These are phyloP conservation scores for Urostyla sp. DNA, from an alignment of 73 alveolate genomes.

Conservation along the genomic window DNA sequence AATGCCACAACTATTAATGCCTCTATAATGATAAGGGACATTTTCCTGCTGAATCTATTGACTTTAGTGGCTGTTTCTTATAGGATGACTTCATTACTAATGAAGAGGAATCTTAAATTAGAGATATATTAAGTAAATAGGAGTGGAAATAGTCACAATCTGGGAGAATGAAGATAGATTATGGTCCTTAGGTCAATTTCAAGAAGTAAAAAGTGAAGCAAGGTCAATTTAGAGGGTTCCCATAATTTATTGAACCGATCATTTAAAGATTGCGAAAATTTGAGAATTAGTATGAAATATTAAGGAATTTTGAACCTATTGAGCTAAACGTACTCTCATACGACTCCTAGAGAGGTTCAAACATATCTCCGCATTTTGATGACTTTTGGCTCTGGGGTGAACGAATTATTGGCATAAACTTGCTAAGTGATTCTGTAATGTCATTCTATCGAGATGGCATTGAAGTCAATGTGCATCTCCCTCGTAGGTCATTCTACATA, in stretches of 20 bases:
- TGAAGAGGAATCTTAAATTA: constrained; percentile 7
- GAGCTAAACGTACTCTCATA: constrained; percentile 61
- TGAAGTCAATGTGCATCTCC: constrained; percentile 32
- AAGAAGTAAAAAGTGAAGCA: constrained; percentile 55
- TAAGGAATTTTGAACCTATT: constrained; percentile 8
- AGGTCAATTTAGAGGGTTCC: constrained; percentile 44
- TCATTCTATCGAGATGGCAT: constrained; percentile 39
- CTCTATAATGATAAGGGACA: not conserved
- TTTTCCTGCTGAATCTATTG: not conserved
- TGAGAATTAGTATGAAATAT: not conserved
- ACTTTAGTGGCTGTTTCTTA: constrained; percentile 13
- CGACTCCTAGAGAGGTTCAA: constrained; percentile 56
- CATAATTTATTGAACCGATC: constrained; percentile 16
- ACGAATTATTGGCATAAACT: constrained; percentile 54
- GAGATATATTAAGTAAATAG: not conserved
- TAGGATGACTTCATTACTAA: constrained; percentile 29
- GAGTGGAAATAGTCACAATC: constrained; percentile 58
- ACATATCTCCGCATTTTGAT: constrained; percentile 61
- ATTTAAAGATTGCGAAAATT: not conserved
- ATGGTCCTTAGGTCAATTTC: constrained; percentile 63
- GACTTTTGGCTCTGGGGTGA: constrained; percentile 75
- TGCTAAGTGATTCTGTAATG: constrained; percentile 31
- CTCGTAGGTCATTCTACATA: constrained; percentile 33
- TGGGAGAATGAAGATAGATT: constrained; percentile 60
- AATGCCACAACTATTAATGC: not conserved